Evolutionary conservation across 2,329 filamentous ascomycete genomes (phyloP).

Genomic region (Nothophoma quercina): DNA sequence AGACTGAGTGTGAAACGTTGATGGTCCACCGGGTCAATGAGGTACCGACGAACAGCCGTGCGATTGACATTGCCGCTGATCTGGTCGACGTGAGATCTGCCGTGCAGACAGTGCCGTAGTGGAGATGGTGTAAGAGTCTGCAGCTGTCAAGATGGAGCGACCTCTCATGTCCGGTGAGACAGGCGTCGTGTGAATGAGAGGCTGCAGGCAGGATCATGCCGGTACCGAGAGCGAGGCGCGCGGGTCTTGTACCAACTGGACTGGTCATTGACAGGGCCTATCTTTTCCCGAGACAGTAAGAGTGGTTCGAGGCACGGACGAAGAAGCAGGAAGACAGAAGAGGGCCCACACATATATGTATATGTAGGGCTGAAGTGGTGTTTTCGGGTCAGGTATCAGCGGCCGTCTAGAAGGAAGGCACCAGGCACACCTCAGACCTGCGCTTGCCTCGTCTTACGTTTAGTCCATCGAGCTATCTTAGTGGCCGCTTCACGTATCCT

Average conservation of each 20-base stretch:
- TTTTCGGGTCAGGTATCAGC: constrained; percentile 1
- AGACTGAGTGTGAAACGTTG: constrained; percentile 12
- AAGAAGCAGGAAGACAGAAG: constrained; percentile 5
- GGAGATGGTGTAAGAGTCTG: constrained; percentile 17
- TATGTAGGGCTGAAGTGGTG: constrained; percentile 12
- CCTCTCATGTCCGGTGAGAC: constrained; percentile 29
- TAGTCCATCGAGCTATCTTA: background rate
- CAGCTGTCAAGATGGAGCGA: constrained; percentile 25
- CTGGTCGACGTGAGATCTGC: constrained; percentile 6
- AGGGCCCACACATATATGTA: constrained; percentile 4
- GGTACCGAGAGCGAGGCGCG: constrained; percentile 13
- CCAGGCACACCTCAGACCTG: background rate
- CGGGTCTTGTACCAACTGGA: constrained; percentile 10
- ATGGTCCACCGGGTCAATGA: background rate
- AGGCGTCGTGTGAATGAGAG: constrained; percentile 13
- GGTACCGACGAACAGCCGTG: constrained; percentile 16
- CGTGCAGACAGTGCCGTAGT: constrained; percentile 6
- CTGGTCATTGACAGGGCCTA: constrained; percentile 3
- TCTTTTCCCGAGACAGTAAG: constrained; percentile 14
- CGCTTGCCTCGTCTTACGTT: constrained; percentile 1
- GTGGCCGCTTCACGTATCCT: constrained; percentile 2
- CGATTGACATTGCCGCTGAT: constrained; percentile 14
- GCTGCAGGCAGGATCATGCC: constrained; percentile 26
- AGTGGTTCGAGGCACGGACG: constrained; percentile 12
- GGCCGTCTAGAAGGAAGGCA: background rate